Percentiles rank a stretch among this genome's conserved stretches.
Evolutionary conservation across 1,284 basidiomycete species (phyloP).

Genomic region (Omphalotus olearius): DNA sequence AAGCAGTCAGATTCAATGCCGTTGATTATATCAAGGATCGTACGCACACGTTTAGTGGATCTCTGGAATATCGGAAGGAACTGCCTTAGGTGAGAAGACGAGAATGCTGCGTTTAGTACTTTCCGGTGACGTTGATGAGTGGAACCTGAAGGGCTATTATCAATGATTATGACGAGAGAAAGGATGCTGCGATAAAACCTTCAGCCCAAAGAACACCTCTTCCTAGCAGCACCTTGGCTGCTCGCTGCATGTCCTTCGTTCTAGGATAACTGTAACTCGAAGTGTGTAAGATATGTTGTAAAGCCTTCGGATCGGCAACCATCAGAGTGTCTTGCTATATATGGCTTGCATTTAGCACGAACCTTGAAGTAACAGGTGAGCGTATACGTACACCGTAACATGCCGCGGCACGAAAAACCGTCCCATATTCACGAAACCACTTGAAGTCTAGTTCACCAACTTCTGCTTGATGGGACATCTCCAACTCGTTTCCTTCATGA

Average conservation of each 20-base stretch:
- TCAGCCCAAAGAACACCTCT: slow-evolving; percentile 8
- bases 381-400: slow-evolving; percentile 22
- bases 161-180: background rate
- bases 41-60: slow-evolving; percentile 2
- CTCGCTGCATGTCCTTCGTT: background rate
- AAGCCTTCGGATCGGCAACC: slow-evolving; percentile 3
- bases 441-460: slow-evolving; percentile 26
- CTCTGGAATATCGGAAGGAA: slow-evolving; percentile 10
- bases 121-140: slow-evolving; percentile 10
- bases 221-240: slow-evolving; percentile 2
- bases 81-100: slow-evolving; percentile 4
- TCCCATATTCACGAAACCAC: slow-evolving; percentile 25
- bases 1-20: background rate
- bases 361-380: background rate
- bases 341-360: background rate
- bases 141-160: background rate
- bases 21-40: background rate
- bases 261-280: slow-evolving; percentile 8
- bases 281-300: slow-evolving; percentile 9
- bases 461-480: slow-evolving; percentile 22
- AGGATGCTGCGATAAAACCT: background rate
- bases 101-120: slow-evolving; percentile 7
- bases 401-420: slow-evolving; percentile 20
- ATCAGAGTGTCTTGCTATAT: background rate
- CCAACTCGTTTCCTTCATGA: slow-evolving; percentile 20